These are phyloP conservation scores for Epichloe coenophiala DNA, from an alignment of 2,329 filamentous ascomycete genomes.

Conservation along the genomic window DNA sequence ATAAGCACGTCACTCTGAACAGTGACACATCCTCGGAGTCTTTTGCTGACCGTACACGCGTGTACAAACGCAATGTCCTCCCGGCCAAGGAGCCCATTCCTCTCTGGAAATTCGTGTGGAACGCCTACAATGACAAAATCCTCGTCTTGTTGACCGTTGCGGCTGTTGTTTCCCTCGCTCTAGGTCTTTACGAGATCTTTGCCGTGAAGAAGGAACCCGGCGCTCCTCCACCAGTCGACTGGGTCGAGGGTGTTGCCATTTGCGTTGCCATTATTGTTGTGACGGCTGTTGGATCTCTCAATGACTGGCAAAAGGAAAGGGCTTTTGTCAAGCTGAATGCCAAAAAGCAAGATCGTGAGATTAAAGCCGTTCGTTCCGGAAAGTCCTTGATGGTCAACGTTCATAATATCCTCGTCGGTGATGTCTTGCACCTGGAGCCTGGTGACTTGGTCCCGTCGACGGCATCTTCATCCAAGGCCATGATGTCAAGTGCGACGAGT, in stretches of 20 bases:
- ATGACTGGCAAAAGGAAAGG: constrained; percentile 56
- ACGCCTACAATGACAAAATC: constrained; percentile 61
- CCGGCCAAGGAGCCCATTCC: constrained; percentile 50
- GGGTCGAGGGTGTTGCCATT: constrained; percentile 56
- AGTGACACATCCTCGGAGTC: constrained; percentile 10
- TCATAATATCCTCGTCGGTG: constrained; percentile 54
- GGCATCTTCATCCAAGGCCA: constrained; percentile 50
- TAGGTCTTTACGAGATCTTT: constrained; percentile 58
- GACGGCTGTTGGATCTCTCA: constrained; percentile 25
- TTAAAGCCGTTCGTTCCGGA: constrained; percentile 54
- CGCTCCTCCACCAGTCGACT: constrained; percentile 48
- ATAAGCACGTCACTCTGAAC: constrained; percentile 9
- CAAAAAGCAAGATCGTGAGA: constrained; percentile 49
- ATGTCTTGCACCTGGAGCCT: constrained; percentile 54
- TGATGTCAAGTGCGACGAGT: constrained; percentile 52
- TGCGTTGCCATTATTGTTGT: constrained; percentile 43
- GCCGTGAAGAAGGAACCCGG: constrained; percentile 30
- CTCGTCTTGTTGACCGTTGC: constrained; percentile 57
- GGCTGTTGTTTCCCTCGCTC: constrained; percentile 52
- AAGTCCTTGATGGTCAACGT: constrained; percentile 50
- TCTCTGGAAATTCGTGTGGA: constrained; percentile 50
- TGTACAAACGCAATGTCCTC: constrained; percentile 37
- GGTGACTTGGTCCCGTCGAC: constrained; percentile 58
- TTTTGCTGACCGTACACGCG: constrained; percentile 15
- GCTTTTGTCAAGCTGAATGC: constrained; percentile 50